Percentiles rank a stretch among this genome's conserved stretches.
These are phyloP conservation scores for apple (Malus domestica) DNA, from an alignment of 306 rosid species.

Conservation along the genomic window DNA sequence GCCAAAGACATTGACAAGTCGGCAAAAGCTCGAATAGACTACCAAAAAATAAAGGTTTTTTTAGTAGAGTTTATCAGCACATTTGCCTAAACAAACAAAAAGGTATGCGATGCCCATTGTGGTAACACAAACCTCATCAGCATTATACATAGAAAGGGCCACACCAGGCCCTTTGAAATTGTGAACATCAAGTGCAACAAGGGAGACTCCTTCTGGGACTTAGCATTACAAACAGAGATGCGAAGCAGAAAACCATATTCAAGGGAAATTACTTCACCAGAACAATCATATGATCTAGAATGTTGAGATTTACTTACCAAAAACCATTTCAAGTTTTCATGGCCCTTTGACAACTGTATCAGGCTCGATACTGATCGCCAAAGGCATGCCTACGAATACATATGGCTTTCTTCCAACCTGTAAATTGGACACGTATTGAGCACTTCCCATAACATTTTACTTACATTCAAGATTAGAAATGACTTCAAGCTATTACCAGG, in stretches of 20 bases:
- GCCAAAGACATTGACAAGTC: too few species aligned
- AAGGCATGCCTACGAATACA: constrained; percentile 98
- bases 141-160: too few species aligned
- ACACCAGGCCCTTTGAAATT: too few species aligned
- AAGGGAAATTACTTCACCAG: not conserved
- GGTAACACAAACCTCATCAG: too few species aligned
- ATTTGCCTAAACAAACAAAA: too few species aligned
- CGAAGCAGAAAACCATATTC: too few species aligned
- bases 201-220: not conserved
- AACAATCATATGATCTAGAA: constrained; percentile 10
- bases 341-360: constrained; percentile 66
- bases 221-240: too few species aligned
- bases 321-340: constrained; percentile 91
- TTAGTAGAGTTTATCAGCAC: too few species aligned
- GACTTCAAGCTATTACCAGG: constrained; percentile 46
- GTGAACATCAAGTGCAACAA: not conserved
- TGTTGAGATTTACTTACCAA: constrained; percentile 45
- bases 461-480: constrained; percentile 11
- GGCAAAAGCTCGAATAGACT: too few species aligned
- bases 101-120: too few species aligned
- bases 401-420: constrained; percentile 98
- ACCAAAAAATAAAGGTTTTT: too few species aligned
- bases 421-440: constrained; percentile 33
- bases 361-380: constrained; percentile 92
- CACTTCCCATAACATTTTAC: constrained; percentile 12